Percentiles rank a stretch among this genome's conserved stretches.
These are phyloP conservation scores for Aspergillus ostianus DNA, from an alignment of 495 filamentous ascomycete genomes.

Conservation along the genomic window DNA sequence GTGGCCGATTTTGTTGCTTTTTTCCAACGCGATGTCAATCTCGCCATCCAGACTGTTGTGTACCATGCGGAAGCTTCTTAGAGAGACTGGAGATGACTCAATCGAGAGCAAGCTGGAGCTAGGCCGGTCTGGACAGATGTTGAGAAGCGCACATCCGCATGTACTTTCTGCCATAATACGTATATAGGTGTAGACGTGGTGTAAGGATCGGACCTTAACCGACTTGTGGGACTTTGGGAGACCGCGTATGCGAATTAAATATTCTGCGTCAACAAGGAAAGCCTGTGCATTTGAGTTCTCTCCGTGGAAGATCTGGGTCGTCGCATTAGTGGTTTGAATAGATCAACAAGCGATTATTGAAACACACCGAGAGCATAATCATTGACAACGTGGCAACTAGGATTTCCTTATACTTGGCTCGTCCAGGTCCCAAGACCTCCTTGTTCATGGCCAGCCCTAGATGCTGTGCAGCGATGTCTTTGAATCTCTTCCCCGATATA, in stretches of 20 bases:
- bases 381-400: constrained; percentile 14
- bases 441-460: constrained; percentile 10
- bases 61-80: constrained; percentile 16
- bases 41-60: constrained; percentile 2
- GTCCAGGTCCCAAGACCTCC: constrained; percentile 2
- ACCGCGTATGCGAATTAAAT: constrained; percentile 13
- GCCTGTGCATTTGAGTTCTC: constrained; percentile 6
- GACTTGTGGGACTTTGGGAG: constrained; percentile 13
- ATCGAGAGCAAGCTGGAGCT: constrained; percentile 11
- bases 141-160: constrained; percentile 15
- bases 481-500: neutral
- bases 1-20: constrained; percentile 5
- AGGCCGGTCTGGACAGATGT: constrained; percentile 11
- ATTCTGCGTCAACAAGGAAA: constrained; percentile 15
- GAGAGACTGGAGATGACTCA: neutral
- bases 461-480: constrained; percentile 7
- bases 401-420: constrained; percentile 19
- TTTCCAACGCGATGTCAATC: constrained; percentile 7
- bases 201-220: constrained; percentile 14
- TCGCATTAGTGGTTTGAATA: neutral
- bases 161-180: constrained; percentile 21
- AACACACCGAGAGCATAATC: constrained; percentile 11
- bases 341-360: neutral
- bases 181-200: constrained; percentile 18
- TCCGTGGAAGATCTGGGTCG: constrained; percentile 6